phyloP scores from a whole-genome alignment of 192 early-diverging fungal species.

The Coemansia sp. region DNA sequence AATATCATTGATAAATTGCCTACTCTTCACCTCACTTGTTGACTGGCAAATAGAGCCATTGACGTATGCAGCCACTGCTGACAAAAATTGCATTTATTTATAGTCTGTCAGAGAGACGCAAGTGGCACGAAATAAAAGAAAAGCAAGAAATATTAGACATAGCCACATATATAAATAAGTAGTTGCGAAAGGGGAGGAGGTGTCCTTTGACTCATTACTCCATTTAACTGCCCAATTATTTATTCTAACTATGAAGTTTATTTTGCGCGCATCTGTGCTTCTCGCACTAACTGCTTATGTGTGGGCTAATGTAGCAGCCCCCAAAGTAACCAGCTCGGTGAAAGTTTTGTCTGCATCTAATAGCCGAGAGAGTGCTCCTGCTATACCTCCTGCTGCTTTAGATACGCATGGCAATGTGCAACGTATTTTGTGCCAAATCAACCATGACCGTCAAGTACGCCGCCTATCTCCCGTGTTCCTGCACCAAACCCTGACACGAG shows the following conservation, averaged over 20 bases:
- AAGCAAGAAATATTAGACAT: neutral
- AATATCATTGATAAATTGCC: constrained; percentile 4
- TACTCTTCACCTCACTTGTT: neutral
- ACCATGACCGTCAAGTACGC: constrained; percentile 35
- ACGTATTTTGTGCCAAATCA: constrained; percentile 38
- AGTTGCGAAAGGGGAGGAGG: neutral
- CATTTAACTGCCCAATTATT: neutral
- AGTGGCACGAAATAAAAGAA: neutral
- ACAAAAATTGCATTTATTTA: neutral
- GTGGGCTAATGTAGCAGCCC: neutral
- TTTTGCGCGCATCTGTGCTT: neutral
- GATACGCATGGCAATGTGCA: constrained; percentile 18
- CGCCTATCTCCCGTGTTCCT: constrained; percentile 38
- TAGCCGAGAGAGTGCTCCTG: neutral
- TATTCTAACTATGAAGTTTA: neutral
- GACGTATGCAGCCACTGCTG: neutral
- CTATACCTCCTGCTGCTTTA: neutral
- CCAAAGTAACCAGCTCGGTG: neutral
- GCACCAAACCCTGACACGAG: constrained; percentile 37
- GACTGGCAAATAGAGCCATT: neutral
- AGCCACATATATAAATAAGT: neutral
- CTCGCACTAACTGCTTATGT: neutral
- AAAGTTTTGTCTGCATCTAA: neutral
- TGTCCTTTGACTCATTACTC: neutral
- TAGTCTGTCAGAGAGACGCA: neutral